A percentile compares a stretch with the other conserved stretches of the same genome.
phyloP scores from a whole-genome alignment of 768 basidiomycete genomes.

The Amyloporia xantha region DNA sequence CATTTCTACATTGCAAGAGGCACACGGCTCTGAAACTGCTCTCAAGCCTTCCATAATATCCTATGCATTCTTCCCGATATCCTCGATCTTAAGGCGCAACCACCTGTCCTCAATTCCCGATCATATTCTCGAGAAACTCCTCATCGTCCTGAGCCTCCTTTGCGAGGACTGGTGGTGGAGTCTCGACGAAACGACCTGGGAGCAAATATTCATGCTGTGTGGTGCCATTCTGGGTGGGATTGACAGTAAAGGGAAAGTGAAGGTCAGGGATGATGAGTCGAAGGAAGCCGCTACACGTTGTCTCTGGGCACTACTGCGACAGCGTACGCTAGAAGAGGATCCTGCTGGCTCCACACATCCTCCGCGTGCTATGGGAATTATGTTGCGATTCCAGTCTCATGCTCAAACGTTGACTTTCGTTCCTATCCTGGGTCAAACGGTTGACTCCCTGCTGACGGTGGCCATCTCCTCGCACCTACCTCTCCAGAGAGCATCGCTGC shows the following conservation, averaged over 20 bases:
- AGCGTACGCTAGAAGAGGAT: constrained; percentile 38
- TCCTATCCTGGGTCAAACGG: constrained; percentile 77
- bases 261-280: constrained; percentile 73
- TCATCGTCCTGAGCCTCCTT: constrained; percentile 51
- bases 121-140: constrained; percentile 68
- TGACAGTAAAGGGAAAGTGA: constrained; percentile 62
- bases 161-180: constrained; percentile 82
- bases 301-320: constrained; percentile 54
- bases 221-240: constrained; percentile 58
- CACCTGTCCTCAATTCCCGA: constrained; percentile 63
- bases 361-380: constrained; percentile 17
- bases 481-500: constrained; percentile 61
- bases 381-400: constrained; percentile 35
- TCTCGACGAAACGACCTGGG: constrained; percentile 69
- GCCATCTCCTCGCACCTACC: constrained; percentile 48
- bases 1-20: constrained; percentile 36
- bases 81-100: constrained; percentile 77
- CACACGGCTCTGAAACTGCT: constrained; percentile 29
- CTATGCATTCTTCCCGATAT: constrained; percentile 85
- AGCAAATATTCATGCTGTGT: constrained; percentile 77
- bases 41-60: constrained; percentile 61
- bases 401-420: constrained; percentile 46
- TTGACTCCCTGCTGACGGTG: constrained; percentile 63
- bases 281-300: constrained; percentile 68
- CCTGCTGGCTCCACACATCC: constrained; percentile 12